Evolutionary conservation across 2,329 filamentous ascomycete genomes (phyloP).

Genomic region (Thielaviopsis musarum): DNA sequence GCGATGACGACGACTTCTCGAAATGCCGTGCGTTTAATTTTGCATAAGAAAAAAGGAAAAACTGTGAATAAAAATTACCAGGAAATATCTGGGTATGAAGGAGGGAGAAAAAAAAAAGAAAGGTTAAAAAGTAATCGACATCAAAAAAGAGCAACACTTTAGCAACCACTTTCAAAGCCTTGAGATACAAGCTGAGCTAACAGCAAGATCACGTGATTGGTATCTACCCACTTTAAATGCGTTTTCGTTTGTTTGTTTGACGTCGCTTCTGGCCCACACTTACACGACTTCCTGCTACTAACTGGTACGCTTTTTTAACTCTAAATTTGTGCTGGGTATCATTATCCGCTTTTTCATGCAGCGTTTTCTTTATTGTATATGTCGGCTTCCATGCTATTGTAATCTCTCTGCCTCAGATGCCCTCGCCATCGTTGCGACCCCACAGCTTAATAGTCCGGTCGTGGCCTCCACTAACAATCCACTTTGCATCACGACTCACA

Average conservation of each 20-base stretch:
- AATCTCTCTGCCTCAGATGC: slow-evolving; percentile 21
- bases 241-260: neutral
- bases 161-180: neutral
- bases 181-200: neutral
- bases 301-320: neutral
- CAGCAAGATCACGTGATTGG: neutral
- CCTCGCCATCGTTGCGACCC: slow-evolving; percentile 64
- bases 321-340: neutral
- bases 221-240: neutral
- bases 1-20: no score
- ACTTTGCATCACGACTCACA: slow-evolving; percentile 67
- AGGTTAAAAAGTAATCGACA: neutral
- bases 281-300: neutral
- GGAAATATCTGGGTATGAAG: no score
- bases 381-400: neutral
- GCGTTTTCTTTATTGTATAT: neutral
- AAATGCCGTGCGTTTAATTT: no score
- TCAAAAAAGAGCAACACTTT: neutral
- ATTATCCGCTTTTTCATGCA: neutral
- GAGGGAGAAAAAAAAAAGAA: neutral
- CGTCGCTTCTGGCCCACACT: neutral
- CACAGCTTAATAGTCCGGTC: slow-evolving; percentile 93
- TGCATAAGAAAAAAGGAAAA: no score
- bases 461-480: slow-evolving; percentile 89
- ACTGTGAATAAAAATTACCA: neutral